phyloP scores from a whole-genome alignment of 1,284 basidiomycete species.

The Chalciporus sp. region DNA sequence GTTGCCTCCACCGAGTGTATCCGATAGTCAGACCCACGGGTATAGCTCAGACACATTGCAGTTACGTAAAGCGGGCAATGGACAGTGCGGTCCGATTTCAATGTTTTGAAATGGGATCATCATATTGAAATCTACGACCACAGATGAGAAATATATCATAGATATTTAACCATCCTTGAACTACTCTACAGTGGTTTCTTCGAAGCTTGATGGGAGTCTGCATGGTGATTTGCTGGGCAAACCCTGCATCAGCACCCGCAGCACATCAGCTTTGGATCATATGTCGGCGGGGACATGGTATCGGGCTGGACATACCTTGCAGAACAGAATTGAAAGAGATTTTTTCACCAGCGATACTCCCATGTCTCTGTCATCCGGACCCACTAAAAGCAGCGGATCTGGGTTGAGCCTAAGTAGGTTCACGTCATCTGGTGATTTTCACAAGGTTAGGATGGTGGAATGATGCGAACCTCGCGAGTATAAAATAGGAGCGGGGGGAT shows the following conservation, averaged over 20 bases:
- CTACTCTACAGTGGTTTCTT: neutral
- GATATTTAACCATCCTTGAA: neutral
- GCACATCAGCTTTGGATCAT: neutral
- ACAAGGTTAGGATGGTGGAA: slow-evolving; percentile 18
- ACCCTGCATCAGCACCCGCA: too few relatives aligned
- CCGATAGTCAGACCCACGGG: too few relatives aligned
- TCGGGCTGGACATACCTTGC: neutral
- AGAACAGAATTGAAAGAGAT: neutral
- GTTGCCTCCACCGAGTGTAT: neutral
- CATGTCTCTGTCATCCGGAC: slow-evolving; percentile 10
- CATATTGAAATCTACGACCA: too few relatives aligned
- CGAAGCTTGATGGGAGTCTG: neutral
- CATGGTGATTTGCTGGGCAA: neutral
- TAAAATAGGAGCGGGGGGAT: slow-evolving; percentile 20
- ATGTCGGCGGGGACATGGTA: neutral
- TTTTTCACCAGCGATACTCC: slow-evolving; percentile 8
- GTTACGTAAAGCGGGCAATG: too few relatives aligned
- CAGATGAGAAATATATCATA: too few relatives aligned
- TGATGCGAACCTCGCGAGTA: slow-evolving; percentile 21
- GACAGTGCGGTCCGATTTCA: too few relatives aligned
- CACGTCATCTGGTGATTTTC: slow-evolving; percentile 22
- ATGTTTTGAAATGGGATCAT: too few relatives aligned
- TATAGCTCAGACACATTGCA: too few relatives aligned
- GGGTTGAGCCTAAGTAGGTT: neutral
- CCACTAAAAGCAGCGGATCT: slow-evolving; percentile 8